These are phyloP conservation scores for Ceratobasidium sp. DNA, from an alignment of 1,284 basidiomycete genomes.

Conservation along the genomic window DNA sequence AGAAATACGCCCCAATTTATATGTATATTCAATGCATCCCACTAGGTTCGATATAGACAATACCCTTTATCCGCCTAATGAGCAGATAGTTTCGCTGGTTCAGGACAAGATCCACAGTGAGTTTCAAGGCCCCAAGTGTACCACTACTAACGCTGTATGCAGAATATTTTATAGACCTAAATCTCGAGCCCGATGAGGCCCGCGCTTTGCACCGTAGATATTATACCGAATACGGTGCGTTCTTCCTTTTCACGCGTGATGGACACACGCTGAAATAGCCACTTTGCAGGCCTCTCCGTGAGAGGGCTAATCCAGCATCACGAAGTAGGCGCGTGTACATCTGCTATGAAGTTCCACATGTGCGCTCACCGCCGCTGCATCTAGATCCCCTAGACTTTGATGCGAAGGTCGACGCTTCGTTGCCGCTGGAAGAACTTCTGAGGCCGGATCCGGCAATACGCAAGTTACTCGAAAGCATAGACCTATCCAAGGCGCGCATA, in stretches of 20 bases:
- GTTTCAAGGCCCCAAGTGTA: slow-evolving; percentile 46
- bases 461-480: slow-evolving; percentile 81
- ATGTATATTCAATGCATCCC: background rate
- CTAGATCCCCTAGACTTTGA: slow-evolving; percentile 90
- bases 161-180: slow-evolving; percentile 84
- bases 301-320: slow-evolving; percentile 86
- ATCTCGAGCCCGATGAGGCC: slow-evolving; percentile 77
- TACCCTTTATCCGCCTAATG: slow-evolving; percentile 82
- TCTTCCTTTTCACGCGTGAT: background rate
- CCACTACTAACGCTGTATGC: slow-evolving; percentile 10
- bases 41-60: slow-evolving; percentile 88
- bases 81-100: slow-evolving; percentile 83
- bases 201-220: slow-evolving; percentile 79
- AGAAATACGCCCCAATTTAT: background rate
- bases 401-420: slow-evolving; percentile 82
- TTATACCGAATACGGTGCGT: slow-evolving; percentile 64
- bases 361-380: background rate
- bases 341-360: slow-evolving; percentile 24
- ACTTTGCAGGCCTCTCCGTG: slow-evolving; percentile 81
- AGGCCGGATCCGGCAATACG: slow-evolving; percentile 73
- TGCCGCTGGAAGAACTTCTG: slow-evolving; percentile 87
- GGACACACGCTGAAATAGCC: background rate
- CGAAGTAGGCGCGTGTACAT: slow-evolving; percentile 71
- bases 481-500: slow-evolving; percentile 80
- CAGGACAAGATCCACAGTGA: slow-evolving; percentile 80